Conservation (phyloP, 345 rosid species). For the Eucalyptus regnans region DNA sequence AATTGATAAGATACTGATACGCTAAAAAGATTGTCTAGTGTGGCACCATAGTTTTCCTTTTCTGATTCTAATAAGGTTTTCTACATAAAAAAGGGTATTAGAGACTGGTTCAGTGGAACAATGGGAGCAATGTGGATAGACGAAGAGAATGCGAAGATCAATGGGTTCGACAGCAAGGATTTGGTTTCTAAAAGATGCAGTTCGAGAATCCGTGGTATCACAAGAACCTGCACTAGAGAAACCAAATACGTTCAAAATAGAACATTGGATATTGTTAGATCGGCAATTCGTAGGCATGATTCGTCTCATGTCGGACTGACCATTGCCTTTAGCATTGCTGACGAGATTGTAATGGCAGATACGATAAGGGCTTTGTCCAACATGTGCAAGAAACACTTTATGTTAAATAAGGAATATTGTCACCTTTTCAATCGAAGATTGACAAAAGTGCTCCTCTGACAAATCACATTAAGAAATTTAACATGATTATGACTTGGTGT, state of each 20-base stretch:
- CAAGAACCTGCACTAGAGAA: neutral
- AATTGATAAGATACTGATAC: fast-evolving
- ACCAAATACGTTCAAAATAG: neutral
- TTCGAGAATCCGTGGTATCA: neutral
- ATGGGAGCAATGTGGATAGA: neutral
- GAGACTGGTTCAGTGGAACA: neutral
- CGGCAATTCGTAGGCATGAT: neutral
- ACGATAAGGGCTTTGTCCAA: neutral
- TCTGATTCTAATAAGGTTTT: neutral
- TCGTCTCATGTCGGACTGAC: neutral
- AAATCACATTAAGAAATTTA: neutral
- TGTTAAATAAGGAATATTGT: neutral
- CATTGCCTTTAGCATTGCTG: neutral
- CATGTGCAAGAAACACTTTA: neutral
- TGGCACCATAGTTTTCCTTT: neutral
- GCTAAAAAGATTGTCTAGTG: neutral
- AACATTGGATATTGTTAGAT: neutral
- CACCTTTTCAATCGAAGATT: neutral
- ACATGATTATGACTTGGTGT: neutral
- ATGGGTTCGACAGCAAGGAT: neutral
- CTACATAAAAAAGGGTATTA: neutral
- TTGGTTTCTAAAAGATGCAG: neutral
- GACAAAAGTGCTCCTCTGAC: neutral
- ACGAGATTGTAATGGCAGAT: neutral
- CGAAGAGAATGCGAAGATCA: neutral